Percentiles rank a stretch among this genome's conserved stretches.
Conservation (phyloP, 371 early-diverging fungal species). For the Lichtheimia hyalospora region DNA sequence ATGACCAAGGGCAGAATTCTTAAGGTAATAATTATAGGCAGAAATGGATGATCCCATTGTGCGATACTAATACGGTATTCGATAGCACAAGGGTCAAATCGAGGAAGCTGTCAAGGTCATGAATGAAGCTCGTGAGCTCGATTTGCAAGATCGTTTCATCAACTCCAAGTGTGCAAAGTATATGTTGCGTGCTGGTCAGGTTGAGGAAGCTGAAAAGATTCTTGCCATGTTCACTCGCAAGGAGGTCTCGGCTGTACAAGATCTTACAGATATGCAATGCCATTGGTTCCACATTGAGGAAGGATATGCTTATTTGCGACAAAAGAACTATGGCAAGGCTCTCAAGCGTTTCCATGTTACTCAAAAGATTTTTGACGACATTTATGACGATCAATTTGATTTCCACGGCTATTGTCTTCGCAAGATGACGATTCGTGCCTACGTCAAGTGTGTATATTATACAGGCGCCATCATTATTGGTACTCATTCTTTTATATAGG, state of each 20-base stretch:
- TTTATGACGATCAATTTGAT: conserved; percentile 94
- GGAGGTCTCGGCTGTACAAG: conserved; percentile 79
- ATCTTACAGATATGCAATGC: conserved; percentile 90
- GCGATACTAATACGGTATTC: background rate
- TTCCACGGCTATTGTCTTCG: conserved; percentile 95
- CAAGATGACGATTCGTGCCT: conserved; percentile 86
- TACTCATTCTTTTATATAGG: conserved; percentile 15
- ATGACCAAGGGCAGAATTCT: conserved; percentile 93
- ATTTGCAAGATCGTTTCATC: conserved; percentile 93
- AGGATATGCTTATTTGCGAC: conserved; percentile 69
- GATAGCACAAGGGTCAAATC: conserved; percentile 76
- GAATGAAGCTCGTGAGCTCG: conserved; percentile 87
- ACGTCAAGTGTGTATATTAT: conserved; percentile 52
- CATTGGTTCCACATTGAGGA: conserved; percentile 82
- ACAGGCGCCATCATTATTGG: background rate
- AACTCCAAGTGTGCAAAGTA: conserved; percentile 96
- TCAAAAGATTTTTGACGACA: conserved; percentile 79
- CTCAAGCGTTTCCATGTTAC: conserved; percentile 86
- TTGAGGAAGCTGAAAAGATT: conserved; percentile 83
- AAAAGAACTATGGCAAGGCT: conserved; percentile 76
- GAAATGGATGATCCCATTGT: background rate
- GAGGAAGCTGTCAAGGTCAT: conserved; percentile 68
- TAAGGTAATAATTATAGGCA: conserved; percentile 55
- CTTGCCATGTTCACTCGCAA: conserved; percentile 79
- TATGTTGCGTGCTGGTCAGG: conserved; percentile 79